phyloP scores from a whole-genome alignment of 179 eudicot species.

The Patellifolia procumbens region DNA sequence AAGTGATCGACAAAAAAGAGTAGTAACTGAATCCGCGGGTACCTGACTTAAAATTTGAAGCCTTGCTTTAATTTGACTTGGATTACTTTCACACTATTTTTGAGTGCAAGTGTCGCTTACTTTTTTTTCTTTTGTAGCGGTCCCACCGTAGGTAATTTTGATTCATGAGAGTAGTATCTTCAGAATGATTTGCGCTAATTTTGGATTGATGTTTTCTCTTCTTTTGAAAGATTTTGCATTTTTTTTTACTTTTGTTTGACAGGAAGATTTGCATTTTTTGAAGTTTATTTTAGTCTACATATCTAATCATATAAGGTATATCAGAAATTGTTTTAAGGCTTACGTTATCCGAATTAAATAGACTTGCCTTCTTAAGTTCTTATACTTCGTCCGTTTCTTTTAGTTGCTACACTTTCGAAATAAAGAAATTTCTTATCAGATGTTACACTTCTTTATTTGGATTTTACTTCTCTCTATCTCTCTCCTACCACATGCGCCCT shows the following conservation, averaged over 20 bases:
- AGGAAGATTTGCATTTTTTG: background rate
- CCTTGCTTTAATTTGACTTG: slow-evolving; percentile 2
- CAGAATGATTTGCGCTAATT: slow-evolving; percentile 23
- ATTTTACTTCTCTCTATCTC: too few species aligned
- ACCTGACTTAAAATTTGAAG: slow-evolving; percentile 24
- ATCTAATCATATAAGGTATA: background rate
- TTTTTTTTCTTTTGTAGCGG: slow-evolving; percentile 2
- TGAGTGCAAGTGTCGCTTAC: slow-evolving; percentile 25
- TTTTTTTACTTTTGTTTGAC: background rate
- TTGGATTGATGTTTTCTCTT: slow-evolving; percentile 10
- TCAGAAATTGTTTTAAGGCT: background rate
- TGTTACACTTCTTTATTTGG: too few species aligned
- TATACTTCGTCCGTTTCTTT: too few species aligned
- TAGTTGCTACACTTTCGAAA: too few species aligned
- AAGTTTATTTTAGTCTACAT: background rate
- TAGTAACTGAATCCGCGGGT: slow-evolving; percentile 23
- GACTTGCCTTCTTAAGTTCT: too few species aligned
- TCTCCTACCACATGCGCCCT: too few species aligned
- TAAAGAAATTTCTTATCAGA: too few species aligned
- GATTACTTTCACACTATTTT: slow-evolving; percentile 6
- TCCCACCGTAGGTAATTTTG: slow-evolving; percentile 26
- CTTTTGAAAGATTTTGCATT: background rate
- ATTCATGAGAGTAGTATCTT: slow-evolving; percentile 13
- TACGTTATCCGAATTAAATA: background rate
- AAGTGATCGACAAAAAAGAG: background rate